phyloP scores from a whole-genome alignment of 495 filamentous ascomycete genomes.

The Annulohypoxylon moriforme region DNA sequence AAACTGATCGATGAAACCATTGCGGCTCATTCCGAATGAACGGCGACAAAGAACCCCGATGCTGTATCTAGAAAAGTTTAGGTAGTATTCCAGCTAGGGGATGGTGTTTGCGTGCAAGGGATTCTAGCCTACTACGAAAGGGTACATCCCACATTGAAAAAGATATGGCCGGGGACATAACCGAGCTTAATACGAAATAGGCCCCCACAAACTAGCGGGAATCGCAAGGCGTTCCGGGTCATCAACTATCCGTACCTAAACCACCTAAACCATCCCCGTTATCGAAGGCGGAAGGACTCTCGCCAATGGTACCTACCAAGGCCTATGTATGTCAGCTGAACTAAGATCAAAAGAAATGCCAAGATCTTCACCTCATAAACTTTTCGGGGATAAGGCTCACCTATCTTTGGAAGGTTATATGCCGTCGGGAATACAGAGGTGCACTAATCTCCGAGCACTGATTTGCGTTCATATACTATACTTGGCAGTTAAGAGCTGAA shows the following conservation, averaged over 20 bases:
- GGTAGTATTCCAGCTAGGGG: neutral
- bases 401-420: neutral
- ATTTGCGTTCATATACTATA: neutral
- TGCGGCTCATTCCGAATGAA: neutral
- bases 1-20: neutral
- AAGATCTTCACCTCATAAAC: neutral
- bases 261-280: neutral
- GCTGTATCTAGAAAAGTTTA: neutral
- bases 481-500: neutral
- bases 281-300: neutral
- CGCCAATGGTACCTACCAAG: too few relatives aligned
- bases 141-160: neutral
- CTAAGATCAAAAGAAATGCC: neutral
- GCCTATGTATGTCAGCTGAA: conserved; percentile 7
- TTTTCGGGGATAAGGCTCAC: neutral
- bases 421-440: neutral
- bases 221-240: neutral
- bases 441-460: neutral
- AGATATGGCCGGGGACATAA: neutral
- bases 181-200: neutral
- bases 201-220: neutral
- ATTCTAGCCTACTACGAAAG: too few relatives aligned
- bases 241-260: neutral
- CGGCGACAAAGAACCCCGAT: conserved; percentile 1
- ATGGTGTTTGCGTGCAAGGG: too few relatives aligned